Conservation (phyloP, 78 protist species). For the Bigelowiella natans region DNA sequence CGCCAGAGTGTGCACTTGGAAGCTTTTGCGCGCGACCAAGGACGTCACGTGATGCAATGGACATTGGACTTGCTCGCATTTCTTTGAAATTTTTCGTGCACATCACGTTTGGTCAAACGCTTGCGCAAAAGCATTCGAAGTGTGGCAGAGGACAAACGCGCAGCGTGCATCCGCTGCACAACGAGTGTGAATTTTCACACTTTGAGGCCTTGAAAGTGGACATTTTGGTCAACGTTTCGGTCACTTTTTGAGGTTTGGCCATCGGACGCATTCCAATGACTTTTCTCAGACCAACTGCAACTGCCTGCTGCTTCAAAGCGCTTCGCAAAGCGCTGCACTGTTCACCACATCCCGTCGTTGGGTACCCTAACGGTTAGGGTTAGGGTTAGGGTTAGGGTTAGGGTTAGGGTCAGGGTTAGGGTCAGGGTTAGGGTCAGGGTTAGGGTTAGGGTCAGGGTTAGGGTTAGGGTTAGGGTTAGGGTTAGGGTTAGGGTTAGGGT, state of each 20-base stretch:
- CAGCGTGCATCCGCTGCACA: no score
- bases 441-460: not conserved
- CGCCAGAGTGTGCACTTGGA: no score
- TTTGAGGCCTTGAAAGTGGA: not conserved
- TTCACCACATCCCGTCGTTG: not conserved
- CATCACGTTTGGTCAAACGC: no score
- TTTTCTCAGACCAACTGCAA: not conserved
- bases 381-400: not conserved
- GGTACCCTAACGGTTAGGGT: not conserved
- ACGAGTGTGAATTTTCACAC: not conserved
- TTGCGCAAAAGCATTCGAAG: no score
- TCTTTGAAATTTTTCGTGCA: no score
- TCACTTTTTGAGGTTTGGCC: not conserved
- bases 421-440: not conserved
- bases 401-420: not conserved
- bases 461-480: conserved; percentile 18
- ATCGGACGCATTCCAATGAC: not conserved
- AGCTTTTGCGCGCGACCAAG: no score
- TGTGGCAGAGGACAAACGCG: no score
- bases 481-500: conserved; percentile 20
- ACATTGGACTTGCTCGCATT: no score
- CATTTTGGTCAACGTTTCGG: not conserved
- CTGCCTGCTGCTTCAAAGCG: no score
- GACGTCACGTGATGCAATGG: no score
- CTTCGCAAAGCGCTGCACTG: not conserved